A percentile compares a stretch with the other conserved stretches of the same genome.
These are phyloP conservation scores for maize (Zea mays) DNA, from an alignment of 176 grass and related monocot species.

Conservation along the genomic window DNA sequence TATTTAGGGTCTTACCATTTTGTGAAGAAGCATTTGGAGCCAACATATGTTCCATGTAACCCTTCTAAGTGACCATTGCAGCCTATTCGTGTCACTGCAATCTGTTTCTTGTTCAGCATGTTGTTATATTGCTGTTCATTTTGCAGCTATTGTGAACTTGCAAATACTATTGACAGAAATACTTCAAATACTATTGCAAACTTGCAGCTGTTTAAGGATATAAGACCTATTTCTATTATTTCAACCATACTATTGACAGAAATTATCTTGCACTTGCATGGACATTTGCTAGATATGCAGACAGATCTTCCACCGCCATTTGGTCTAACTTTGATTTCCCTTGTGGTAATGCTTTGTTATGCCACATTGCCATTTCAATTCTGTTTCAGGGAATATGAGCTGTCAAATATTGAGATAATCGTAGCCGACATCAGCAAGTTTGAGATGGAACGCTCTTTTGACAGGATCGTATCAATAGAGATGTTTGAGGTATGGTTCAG, in stretches of 20 bases:
- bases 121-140: too few species aligned
- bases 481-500: too few species aligned
- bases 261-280: conserved; percentile 24
- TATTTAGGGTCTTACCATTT: not conserved
- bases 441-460: conserved; percentile 88
- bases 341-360: not conserved
- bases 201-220: not conserved
- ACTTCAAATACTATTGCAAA: too few species aligned
- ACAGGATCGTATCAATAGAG: too few species aligned
- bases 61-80: not conserved
- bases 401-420: conserved; percentile 88
- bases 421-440: conserved; percentile 90
- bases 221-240: not conserved
- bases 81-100: too few species aligned
- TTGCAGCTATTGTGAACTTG: too few species aligned
- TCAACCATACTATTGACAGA: not conserved
- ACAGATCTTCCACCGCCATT: conserved; percentile 12
- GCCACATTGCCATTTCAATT: conserved; percentile 9
- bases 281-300: not conserved
- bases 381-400: conserved; percentile 57
- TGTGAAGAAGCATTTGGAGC: not conserved
- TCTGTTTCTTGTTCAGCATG: too few species aligned
- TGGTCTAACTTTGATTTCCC: not conserved
- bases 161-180: too few species aligned
- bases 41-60: not conserved